Evolutionary conservation across 352 stramenopile genomes (phyloP), one percentile per base, ranked within the genome.

Genomic region (Halophytophthora polymorphica): DNA sequence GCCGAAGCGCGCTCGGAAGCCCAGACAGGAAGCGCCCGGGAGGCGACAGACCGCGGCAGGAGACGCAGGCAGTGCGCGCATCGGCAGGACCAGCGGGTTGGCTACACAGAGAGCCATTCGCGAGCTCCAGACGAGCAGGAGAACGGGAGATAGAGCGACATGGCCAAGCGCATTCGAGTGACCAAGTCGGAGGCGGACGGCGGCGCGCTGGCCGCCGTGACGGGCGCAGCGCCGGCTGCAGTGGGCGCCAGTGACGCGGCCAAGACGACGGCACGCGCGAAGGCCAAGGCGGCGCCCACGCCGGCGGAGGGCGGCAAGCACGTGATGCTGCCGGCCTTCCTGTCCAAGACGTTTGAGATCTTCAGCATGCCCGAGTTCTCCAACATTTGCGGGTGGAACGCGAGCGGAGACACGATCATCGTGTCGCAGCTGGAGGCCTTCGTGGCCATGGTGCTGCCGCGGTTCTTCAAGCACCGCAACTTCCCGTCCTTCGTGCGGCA

Each of bases 261-360:
- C 6, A 53, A 54, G 29, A 44, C 37, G 12, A 25, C 41, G 1
- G 15, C 28, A 12, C 18, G 21, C 14, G 6, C 39, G 2, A 73
- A 69, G 38, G 31, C 36, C 0, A 71, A 66, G 39, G 13, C 40
- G 13, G 25, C 47, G 0, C 57, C 64, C 0, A 36, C 50, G 15
- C 33, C 61, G 12, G 50, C 40, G 23, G 28, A 38, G 11, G 68
- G 85, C 23, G 83, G 61, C 40, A 96, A 93, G 53, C 77, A 94
- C 56, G 77, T 81, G 65, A 91, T 93, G 71, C 66, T 93, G 46
- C 88, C 88, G 48, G 86, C 82, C 18, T 98, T 98, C 53, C 53
- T 98, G 47, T 94, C 73, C 51, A 98, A 98, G 73, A 96, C 90
- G 17, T 98, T 85, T 62, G 86, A 97, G 63, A 98, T 98, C 54